Evolutionary conservation across 106 monocot species (phyloP).

Genomic region (Hemerocallis citrina): DNA sequence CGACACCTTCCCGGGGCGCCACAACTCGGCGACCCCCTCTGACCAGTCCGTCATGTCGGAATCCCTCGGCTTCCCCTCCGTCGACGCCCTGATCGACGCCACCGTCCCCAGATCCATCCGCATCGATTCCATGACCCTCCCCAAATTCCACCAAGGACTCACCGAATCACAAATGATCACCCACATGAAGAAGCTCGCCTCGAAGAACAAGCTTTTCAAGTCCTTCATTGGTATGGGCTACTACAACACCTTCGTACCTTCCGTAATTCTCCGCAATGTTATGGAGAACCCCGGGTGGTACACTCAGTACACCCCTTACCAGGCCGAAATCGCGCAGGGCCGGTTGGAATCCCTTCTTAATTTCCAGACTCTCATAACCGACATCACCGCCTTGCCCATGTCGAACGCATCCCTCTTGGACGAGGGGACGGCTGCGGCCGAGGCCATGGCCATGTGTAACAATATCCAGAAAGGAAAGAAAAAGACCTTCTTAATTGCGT

Average conservation of each 20-base stretch:
- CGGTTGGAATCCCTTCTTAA: conserved; percentile 94
- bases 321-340: conserved; percentile 98
- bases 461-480: conserved; percentile 74
- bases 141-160: conserved; percentile 72
- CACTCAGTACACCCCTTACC: conserved; percentile 99
- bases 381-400: conserved; percentile 94
- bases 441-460: conserved; percentile 99
- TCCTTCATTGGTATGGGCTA: conserved; percentile 98
- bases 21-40: conserved; percentile 82
- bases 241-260: conserved; percentile 82
- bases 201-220: conserved; percentile 77
- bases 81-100: conserved; percentile 83
- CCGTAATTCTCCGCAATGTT: conserved; percentile 87
- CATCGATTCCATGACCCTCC: conserved; percentile 34
- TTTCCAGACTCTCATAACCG: conserved; percentile 87
- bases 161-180: conserved; percentile 83
- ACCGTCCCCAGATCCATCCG: conserved; percentile 90
- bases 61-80: conserved; percentile 44
- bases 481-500: conserved; percentile 80
- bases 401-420: conserved; percentile 95
- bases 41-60: conserved; percentile 66
- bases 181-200: conserved; percentile 77
- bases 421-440: conserved; percentile 96
- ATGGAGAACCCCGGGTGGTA: conserved; percentile 99
- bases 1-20: conserved; percentile 96